phyloP scores from a whole-genome alignment of 208 protist genomes.

The Jaenimonas drosophilae region DNA sequence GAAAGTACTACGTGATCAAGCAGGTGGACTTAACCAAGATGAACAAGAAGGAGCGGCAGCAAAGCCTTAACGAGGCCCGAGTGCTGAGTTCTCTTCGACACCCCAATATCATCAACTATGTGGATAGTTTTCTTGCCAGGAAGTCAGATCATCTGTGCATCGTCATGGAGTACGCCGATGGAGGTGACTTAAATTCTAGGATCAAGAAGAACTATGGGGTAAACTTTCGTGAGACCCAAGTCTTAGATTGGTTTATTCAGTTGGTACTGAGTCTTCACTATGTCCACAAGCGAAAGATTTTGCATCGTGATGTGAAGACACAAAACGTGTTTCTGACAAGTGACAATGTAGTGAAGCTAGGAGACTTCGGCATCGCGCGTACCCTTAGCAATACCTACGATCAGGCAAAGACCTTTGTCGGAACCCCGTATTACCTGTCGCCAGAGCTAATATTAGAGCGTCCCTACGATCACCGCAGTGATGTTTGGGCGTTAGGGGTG shows the following conservation, averaged over 20 bases:
- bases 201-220: constrained; percentile 76
- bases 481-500: constrained; percentile 92
- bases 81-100: constrained; percentile 85
- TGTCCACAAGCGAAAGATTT: constrained; percentile 86
- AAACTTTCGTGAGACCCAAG: constrained; percentile 73
- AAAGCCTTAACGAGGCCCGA: constrained; percentile 88
- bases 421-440: constrained; percentile 92
- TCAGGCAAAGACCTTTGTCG: constrained; percentile 90
- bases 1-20: constrained; percentile 91
- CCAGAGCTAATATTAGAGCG: constrained; percentile 89
- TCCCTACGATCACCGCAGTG: constrained; percentile 91
- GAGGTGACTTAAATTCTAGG: constrained; percentile 69
- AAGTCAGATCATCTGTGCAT: constrained; percentile 89
- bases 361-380: constrained; percentile 92
- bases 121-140: constrained; percentile 86
- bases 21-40: constrained; percentile 85
- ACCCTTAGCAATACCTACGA: constrained; percentile 87
- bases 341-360: constrained; percentile 84
- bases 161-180: constrained; percentile 90
- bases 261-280: constrained; percentile 85
- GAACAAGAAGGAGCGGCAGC: constrained; percentile 83
- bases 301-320: constrained; percentile 91
- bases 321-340: constrained; percentile 92
- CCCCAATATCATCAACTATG: constrained; percentile 93
- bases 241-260: constrained; percentile 88